Evolutionary conservation across 257 asterid genomes (phyloP).

Genomic region (Euphrasia confusa): DNA sequence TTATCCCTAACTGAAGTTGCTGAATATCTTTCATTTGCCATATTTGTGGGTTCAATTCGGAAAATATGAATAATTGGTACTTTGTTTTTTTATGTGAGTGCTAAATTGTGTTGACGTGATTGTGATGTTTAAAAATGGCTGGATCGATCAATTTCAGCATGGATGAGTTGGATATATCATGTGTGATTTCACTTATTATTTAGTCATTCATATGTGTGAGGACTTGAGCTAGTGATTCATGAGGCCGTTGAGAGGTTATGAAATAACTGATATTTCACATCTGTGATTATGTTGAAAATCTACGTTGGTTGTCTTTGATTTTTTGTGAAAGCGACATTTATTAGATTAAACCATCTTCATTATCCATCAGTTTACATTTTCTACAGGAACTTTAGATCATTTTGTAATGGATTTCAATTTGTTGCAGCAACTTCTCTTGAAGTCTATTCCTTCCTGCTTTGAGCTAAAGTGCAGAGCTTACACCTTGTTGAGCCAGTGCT

Average conservation of each 20-base stretch:
- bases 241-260: constrained; percentile 3
- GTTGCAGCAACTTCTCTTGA: constrained; percentile 93
- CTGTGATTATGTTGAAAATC: constrained; percentile 15
- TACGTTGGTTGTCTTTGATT: constrained; percentile 3
- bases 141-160: background rate
- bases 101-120: background rate
- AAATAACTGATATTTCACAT: background rate
- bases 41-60: constrained; percentile 4
- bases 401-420: constrained; percentile 27
- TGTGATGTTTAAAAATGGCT: background rate
- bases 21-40: constrained; percentile 16
- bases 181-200: too few species aligned
- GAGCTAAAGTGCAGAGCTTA: constrained; percentile 96
- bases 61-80: constrained; percentile 1
- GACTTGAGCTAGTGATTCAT: constrained; percentile 8
- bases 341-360: background rate
- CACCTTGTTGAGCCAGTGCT: constrained; percentile 93
- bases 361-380: constrained; percentile 11
- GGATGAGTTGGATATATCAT: background rate
- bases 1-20: background rate
- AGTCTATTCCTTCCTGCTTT: constrained; percentile 94
- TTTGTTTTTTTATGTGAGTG: background rate
- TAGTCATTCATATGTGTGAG: background rate
- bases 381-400: background rate
- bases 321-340: constrained; percentile 8